Evolutionary conservation across 83 land plant species (phyloP).

Genomic region (Diphasiastrum complanatum): DNA sequence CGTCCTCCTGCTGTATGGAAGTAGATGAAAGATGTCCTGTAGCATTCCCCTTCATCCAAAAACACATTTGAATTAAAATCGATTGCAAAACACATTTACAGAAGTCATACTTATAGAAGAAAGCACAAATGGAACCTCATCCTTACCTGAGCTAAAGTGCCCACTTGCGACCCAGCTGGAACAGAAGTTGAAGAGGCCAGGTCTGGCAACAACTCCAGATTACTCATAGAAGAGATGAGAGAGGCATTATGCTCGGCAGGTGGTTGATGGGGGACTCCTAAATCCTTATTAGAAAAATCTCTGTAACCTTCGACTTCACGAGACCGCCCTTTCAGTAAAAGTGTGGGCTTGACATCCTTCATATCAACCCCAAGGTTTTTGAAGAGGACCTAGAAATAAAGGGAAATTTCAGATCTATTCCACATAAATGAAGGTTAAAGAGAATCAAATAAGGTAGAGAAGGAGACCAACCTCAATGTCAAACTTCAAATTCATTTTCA

Average conservation of each 20-base stretch:
- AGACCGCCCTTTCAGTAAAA: conserved; percentile 64
- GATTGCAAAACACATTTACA: not conserved
- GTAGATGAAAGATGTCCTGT: conserved; percentile 42
- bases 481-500: conserved; percentile 97
- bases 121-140: conserved; percentile 8
- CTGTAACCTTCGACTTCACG: conserved; percentile 90
- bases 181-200: conserved; percentile 3
- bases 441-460: too few relatives aligned
- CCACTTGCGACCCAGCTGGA: too few relatives aligned
- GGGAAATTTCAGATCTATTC: conserved; percentile 1
- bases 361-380: conserved; percentile 86
- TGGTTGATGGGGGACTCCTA: conserved; percentile 41
- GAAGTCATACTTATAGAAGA: not conserved
- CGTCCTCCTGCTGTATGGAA: conserved; percentile 59
- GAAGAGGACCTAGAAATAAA: conserved; percentile 66
- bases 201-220: conserved; percentile 1
- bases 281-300: conserved; percentile 91
- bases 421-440: not conserved
- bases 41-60: conserved; percentile 34
- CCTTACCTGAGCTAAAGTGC: too few relatives aligned
- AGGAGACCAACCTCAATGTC: conserved; percentile 75
- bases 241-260: conserved; percentile 4
- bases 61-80: too few relatives aligned
- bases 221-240: conserved; percentile 4
- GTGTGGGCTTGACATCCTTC: conserved; percentile 82